Percentiles rank a stretch among this genome's conserved stretches.
Conservation (phyloP, 768 basidiomycete species). For the Suillus clintonianus region DNA sequence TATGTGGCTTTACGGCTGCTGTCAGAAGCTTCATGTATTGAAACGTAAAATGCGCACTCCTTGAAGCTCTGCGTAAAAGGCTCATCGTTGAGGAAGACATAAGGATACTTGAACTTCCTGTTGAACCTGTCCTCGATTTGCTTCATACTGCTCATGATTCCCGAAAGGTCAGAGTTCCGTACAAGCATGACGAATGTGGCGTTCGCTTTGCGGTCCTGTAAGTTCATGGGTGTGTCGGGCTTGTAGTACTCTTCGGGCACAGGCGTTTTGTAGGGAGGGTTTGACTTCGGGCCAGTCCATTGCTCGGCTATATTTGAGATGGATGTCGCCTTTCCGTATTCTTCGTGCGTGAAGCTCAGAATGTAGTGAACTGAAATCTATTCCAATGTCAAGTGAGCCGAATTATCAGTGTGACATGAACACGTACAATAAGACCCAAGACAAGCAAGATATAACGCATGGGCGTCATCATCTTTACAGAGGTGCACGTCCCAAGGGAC, state of each 20-base stretch:
- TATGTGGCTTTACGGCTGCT: constrained; percentile 27
- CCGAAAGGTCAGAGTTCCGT: constrained; percentile 63
- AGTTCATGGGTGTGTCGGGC: constrained; percentile 34
- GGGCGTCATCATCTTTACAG: constrained; percentile 55
- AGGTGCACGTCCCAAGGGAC: constrained; percentile 3
- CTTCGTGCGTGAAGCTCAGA: constrained; percentile 44
- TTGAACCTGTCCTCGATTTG: constrained; percentile 91
- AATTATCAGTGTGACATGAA: background rate
- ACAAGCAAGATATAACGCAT: constrained; percentile 57
- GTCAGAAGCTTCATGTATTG: constrained; percentile 9
- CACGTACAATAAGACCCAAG: constrained; percentile 48
- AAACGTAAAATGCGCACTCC: constrained; percentile 37
- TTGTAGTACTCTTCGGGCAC: constrained; percentile 62
- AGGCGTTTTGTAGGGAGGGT: constrained; percentile 57
- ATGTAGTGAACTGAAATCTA: constrained; percentile 44
- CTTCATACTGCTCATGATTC: constrained; percentile 63
- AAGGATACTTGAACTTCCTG: constrained; percentile 75
- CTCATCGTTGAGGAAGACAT: constrained; percentile 87
- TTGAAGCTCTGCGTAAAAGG: constrained; percentile 79
- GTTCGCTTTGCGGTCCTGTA: constrained; percentile 67
- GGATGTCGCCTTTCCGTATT: constrained; percentile 43
- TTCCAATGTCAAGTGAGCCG: constrained; percentile 11
- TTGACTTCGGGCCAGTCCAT: constrained; percentile 16
- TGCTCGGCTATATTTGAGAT: constrained; percentile 32
- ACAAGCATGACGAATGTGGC: constrained; percentile 83